Conservation (phyloP, 257 asterid genomes). For the Solanum dulcamara region DNA sequence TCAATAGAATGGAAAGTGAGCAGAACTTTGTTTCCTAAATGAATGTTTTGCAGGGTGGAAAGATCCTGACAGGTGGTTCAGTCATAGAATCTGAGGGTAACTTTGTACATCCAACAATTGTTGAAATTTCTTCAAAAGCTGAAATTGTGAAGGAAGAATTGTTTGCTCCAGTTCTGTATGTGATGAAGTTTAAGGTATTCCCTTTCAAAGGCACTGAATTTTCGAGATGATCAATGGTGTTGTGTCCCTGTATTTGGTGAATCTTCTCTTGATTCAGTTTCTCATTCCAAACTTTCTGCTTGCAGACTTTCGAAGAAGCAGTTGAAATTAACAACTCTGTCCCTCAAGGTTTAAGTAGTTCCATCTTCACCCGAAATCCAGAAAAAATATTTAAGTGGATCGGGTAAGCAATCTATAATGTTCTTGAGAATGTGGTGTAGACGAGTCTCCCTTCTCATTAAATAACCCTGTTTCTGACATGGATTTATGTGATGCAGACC, state of each 20-base stretch:
- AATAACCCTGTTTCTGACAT: background rate
- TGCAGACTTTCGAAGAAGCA: conserved; percentile 88
- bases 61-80: conserved; percentile 66
- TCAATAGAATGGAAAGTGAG: background rate
- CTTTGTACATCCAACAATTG: conserved; percentile 89
- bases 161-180: conserved; percentile 96
- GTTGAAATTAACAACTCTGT: conserved; percentile 88
- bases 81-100: conserved; percentile 67
- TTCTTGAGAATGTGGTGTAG: background rate
- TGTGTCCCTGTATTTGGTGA: background rate
- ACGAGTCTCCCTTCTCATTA: background rate
- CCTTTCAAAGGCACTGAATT: background rate
- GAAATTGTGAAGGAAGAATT: conserved; percentile 84
- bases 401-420: conserved; percentile 48
- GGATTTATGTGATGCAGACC: conserved; percentile 37
- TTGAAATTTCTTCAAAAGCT: conserved; percentile 60
- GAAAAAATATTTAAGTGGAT: conserved; percentile 86
- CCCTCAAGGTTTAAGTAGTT: conserved; percentile 98
- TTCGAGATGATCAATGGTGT: background rate
- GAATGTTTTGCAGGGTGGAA: conserved; percentile 66
- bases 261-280: background rate
- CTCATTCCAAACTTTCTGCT: background rate
- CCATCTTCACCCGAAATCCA: conserved; percentile 85
- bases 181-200: conserved; percentile 80
- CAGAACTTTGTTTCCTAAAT: background rate